A percentile compares a stretch with the other conserved stretches of the same genome.
phyloP scores from a whole-genome alignment of 768 basidiomycete species.

The Leccinum variicolor region DNA sequence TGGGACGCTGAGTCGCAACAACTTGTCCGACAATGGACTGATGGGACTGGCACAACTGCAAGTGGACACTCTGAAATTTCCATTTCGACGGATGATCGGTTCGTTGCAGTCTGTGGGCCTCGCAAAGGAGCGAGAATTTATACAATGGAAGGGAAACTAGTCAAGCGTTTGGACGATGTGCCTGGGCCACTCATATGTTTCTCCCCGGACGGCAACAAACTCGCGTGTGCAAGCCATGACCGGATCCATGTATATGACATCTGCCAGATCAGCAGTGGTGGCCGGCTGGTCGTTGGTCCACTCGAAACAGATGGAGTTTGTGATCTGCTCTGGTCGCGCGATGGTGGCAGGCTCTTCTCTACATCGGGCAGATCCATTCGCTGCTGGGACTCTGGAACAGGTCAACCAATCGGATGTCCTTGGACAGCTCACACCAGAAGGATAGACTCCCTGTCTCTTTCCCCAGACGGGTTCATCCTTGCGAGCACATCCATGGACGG shows the following conservation, averaged over 20 bases:
- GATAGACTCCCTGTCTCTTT: neutral
- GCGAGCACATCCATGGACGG: too few species aligned
- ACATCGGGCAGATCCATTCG: neutral
- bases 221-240: neutral
- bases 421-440: neutral
- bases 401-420: neutral
- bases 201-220: neutral
- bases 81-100: neutral
- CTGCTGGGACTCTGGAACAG: neutral
- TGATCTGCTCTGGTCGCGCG: neutral
- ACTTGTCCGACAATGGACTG: neutral
- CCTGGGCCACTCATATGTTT: neutral
- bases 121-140: neutral
- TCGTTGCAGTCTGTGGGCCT: neutral
- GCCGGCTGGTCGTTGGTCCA: neutral
- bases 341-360: neutral
- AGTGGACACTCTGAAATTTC: neutral
- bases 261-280: neutral
- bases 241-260: neutral
- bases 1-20: neutral
- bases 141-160: neutral
- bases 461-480: neutral
- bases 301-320: neutral
- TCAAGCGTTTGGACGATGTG: neutral
- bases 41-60: too few species aligned